phyloP scores from a whole-genome alignment of 805 yeast genomes.

The Hyphopichia homilentoma region DNA sequence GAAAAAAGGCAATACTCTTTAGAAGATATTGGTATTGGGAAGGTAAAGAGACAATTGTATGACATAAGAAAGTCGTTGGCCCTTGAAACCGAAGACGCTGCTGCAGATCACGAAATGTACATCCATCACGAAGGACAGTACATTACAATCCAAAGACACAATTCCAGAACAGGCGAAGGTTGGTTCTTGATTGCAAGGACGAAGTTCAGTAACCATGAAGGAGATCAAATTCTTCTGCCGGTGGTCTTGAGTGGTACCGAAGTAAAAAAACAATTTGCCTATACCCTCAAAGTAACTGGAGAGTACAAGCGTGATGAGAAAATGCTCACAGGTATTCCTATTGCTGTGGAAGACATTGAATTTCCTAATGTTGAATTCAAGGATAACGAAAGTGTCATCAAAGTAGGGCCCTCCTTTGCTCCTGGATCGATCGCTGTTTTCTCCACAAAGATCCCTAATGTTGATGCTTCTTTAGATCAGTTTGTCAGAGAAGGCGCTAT shows the following conservation, averaged over 20 bases:
- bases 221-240: constrained; percentile 55
- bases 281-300: constrained; percentile 51
- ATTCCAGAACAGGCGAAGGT: constrained; percentile 82
- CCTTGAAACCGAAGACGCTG: constrained; percentile 51
- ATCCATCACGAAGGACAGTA: constrained; percentile 92
- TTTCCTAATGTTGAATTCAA: constrained; percentile 46
- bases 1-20: constrained; percentile 64
- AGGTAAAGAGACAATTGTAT: constrained; percentile 61
- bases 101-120: constrained; percentile 74
- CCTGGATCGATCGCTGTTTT: constrained; percentile 90
- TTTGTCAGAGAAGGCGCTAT: constrained; percentile 73
- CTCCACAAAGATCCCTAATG: constrained; percentile 63
- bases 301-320: constrained; percentile 39
- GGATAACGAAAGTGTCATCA: constrained; percentile 49
- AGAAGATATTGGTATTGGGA: constrained; percentile 62
- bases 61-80: constrained; percentile 57
- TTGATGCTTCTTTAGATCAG: constrained; percentile 61
- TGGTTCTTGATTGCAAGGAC: constrained; percentile 86
- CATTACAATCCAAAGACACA: constrained; percentile 83
- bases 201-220: constrained; percentile 51
- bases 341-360: constrained; percentile 50
- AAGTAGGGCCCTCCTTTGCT: constrained; percentile 61
- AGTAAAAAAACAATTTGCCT: constrained; percentile 56
- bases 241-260: constrained; percentile 56
- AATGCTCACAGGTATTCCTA: constrained; percentile 61